Evolutionary conservation across 1,139 yeast genomes (phyloP).

Genomic region (Hyphopichia wangnamkhiaoensis): DNA sequence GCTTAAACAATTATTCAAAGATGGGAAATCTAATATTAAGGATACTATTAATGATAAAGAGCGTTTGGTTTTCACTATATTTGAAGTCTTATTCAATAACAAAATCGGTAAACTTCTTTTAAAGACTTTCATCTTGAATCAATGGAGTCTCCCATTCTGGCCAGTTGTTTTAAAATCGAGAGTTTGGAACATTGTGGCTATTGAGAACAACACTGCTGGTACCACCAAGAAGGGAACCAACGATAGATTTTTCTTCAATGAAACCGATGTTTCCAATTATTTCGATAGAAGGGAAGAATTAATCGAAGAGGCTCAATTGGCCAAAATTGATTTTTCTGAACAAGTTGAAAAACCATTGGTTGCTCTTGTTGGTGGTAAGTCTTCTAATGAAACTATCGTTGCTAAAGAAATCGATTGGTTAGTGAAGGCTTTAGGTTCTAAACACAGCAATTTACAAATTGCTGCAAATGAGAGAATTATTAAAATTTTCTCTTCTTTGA

Average conservation of each 20-base stretch:
- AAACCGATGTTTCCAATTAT: conserved; percentile 30
- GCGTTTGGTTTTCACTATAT: conserved; percentile 25
- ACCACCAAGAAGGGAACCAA: conserved; percentile 22
- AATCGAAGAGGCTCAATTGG: conserved; percentile 43
- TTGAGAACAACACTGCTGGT: conserved; percentile 14
- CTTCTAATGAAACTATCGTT: conserved; percentile 49
- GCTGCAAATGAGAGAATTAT: conserved; percentile 58
- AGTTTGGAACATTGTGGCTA: conserved; percentile 34
- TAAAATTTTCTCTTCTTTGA: conserved; percentile 54
- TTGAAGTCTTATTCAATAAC: conserved; percentile 35
- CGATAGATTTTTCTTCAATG: conserved; percentile 32
- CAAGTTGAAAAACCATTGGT: conserved; percentile 58
- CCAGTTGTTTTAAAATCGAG: conserved; percentile 35
- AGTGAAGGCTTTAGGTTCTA: conserved; percentile 49
- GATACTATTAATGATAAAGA: conserved; percentile 33
- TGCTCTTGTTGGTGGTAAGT: conserved; percentile 49
- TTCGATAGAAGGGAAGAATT: conserved; percentile 41
- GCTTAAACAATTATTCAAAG: conserved; percentile 38
- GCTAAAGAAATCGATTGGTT: conserved; percentile 61
- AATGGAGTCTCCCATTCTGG: conserved; percentile 38
- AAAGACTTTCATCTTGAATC: conserved; percentile 43
- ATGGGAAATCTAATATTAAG: conserved; percentile 19
- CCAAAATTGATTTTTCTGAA: conserved; percentile 49
- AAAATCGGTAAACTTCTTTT: conserved; percentile 38
- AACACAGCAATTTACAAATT: conserved; percentile 44